Percentiles rank a stretch among this genome's conserved stretches.
Conservation (phyloP, 176 grass and related monocot genomes). For the Leersia perrieri region DNA sequence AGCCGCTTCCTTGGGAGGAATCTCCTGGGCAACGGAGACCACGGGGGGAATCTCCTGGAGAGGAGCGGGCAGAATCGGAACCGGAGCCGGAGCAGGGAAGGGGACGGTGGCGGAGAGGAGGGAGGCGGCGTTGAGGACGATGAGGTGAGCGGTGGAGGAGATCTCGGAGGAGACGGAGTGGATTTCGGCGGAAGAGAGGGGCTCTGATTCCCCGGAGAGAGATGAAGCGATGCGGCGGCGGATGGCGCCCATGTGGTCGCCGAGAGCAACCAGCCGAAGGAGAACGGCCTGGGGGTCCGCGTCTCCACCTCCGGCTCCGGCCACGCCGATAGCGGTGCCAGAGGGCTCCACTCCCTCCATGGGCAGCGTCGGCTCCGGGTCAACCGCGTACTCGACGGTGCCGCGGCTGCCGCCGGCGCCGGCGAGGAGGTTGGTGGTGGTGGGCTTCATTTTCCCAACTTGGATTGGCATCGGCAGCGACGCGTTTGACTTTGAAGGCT, state of each 20-base stretch:
- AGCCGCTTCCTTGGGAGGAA: constrained; percentile 19
- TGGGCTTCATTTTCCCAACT: constrained; percentile 24
- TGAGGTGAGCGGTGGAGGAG: constrained; percentile 62
- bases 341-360: neutral
- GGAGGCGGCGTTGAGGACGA: constrained; percentile 75
- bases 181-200: constrained; percentile 47
- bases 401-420: neutral
- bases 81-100: neutral
- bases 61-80: neutral
- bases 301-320: constrained; percentile 23
- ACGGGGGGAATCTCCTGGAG: constrained; percentile 27
- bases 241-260: constrained; percentile 45
- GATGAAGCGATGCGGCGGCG: constrained; percentile 44
- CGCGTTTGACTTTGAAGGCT: constrained; percentile 13
- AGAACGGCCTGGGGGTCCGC: constrained; percentile 25
- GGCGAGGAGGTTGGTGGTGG: neutral
- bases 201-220: constrained; percentile 32
- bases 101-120: constrained; percentile 66
- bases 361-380: neutral
- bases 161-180: constrained; percentile 81
- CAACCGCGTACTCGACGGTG: neutral
- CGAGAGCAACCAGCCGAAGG: constrained; percentile 37
- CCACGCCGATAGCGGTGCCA: neutral
- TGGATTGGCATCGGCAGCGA: constrained; percentile 5
- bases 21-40: constrained; percentile 3